These are phyloP conservation scores for Colletotrichum truncatum DNA, from an alignment of 2,329 filamentous ascomycete species.

Conservation along the genomic window DNA sequence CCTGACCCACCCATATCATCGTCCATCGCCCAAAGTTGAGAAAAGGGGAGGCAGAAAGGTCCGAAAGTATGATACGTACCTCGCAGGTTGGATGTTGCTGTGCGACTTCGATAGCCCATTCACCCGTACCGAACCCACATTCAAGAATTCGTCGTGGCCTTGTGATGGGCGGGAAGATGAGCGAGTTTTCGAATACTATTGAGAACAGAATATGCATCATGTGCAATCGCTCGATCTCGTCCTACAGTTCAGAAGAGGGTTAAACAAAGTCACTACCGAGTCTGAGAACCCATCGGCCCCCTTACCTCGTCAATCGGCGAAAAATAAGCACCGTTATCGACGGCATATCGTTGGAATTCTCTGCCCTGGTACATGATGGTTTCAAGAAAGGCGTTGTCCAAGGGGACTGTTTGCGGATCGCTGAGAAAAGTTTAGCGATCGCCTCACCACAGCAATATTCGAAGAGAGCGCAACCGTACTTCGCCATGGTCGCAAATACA, in stretches of 20 bases:
- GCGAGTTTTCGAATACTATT: constrained; percentile 70
- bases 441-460: not conserved
- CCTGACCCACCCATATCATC: not conserved
- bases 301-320: constrained; percentile 77
- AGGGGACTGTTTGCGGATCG: constrained; percentile 55
- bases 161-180: constrained; percentile 75
- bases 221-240: constrained; percentile 73
- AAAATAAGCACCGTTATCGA: constrained; percentile 73
- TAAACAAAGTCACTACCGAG: not conserved
- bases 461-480: constrained; percentile 19
- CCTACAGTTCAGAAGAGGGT: constrained; percentile 51
- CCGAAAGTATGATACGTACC: constrained; percentile 51
- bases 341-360: constrained; percentile 72
- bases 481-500: constrained; percentile 24
- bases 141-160: constrained; percentile 71
- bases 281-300: constrained; percentile 10
- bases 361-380: constrained; percentile 69
- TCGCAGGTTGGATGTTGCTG: constrained; percentile 70
- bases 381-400: constrained; percentile 68
- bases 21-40: not conserved
- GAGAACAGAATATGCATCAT: constrained; percentile 70
- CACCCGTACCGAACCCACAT: constrained; percentile 76
- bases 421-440: constrained; percentile 45
- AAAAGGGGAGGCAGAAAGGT: not conserved
- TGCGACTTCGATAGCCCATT: constrained; percentile 77